These are phyloP conservation scores for Echria macrotheca DNA, from an alignment of 495 filamentous ascomycete species.

Conservation along the genomic window DNA sequence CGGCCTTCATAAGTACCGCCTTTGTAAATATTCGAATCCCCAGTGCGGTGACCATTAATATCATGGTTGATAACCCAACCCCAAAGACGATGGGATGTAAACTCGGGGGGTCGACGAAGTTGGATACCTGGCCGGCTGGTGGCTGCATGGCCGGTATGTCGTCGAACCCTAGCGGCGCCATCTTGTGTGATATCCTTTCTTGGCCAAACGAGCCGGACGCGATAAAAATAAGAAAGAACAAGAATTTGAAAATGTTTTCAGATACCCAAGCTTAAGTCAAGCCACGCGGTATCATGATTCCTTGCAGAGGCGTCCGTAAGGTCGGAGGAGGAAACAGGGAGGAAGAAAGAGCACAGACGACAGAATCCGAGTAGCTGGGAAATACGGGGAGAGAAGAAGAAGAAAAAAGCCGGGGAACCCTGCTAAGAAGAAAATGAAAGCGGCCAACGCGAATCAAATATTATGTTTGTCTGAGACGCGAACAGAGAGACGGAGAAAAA, in stretches of 20 bases:
- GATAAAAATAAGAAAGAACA: no score
- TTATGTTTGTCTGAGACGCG: no score
- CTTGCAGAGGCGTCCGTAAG: neutral
- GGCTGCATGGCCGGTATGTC: slow-evolving; percentile 23
- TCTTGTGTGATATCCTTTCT: neutral
- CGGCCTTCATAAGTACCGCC: slow-evolving; percentile 14
- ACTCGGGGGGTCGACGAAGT: slow-evolving; percentile 20
- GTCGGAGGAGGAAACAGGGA: neutral
- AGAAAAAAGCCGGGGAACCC: neutral
- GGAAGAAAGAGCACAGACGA: neutral
- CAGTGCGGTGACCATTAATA: slow-evolving; percentile 12
- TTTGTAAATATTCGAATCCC: slow-evolving; percentile 21
- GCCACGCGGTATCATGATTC: neutral
- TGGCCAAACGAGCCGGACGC: no score
- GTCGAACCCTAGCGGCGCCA: slow-evolving; percentile 5
- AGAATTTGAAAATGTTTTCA: no score
- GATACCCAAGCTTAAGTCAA: no score
- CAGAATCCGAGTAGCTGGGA: neutral
- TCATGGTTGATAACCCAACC: slow-evolving; percentile 18
- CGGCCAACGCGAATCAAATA: no score
- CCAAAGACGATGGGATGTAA: slow-evolving; percentile 16
- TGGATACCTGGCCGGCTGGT: slow-evolving; percentile 15
- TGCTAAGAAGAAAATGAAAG: neutral
- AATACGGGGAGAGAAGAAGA: neutral
- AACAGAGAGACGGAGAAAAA: no score